Evolutionary conservation across 768 basidiomycete species (phyloP), one percentile per base, ranked within the genome.

Genomic region (Boletus barrowsii): DNA sequence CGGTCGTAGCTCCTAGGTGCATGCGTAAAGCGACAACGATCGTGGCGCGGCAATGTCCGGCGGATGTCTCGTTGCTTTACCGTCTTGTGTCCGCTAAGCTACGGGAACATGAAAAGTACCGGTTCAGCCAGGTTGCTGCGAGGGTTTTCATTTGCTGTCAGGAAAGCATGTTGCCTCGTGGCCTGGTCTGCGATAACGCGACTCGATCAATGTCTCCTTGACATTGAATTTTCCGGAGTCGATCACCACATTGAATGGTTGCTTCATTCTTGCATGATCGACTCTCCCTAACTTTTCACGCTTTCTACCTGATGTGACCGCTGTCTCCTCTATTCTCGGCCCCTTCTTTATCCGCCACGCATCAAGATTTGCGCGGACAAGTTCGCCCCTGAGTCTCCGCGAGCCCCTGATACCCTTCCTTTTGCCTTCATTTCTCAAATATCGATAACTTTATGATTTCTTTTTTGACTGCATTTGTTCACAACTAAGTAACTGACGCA

Each of bases 51-150:
- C 26, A 37, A 55, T 54, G 32, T 43, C 63, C 67, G 65, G 42
- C 40, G 60, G 55, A 60, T 56, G 37, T 56, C 42, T 45, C 41
- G 32, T 49, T 54, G 47, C 53, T 46, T 48, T 35, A 37, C 32
- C 60, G 61, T 55, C 57, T 55, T 66, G 64, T 42, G 52, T 41
- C 63, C 63, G 60, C 58, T 44, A 45, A 55, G 50, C 62, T 49
- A 41, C 45, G 55, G 57, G 36, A 55, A 29, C 37, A 45, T 46
- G 47, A 58, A 50, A 57, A 39, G 26, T 46, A 24, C 42, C 22
- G 42, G 56, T 53, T 59, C 39, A 57, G 56, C 40, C 54, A 45
- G 15, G 54, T 37, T 53, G 30, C 35, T 51, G 47, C 52, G 36
- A 63, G 55, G 54, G 60, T 58, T 52, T 58, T 56, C 55, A 32